These are phyloP conservation scores for Neurospora sp. DNA, from an alignment of 495 filamentous ascomycete genomes.

Conservation along the genomic window DNA sequence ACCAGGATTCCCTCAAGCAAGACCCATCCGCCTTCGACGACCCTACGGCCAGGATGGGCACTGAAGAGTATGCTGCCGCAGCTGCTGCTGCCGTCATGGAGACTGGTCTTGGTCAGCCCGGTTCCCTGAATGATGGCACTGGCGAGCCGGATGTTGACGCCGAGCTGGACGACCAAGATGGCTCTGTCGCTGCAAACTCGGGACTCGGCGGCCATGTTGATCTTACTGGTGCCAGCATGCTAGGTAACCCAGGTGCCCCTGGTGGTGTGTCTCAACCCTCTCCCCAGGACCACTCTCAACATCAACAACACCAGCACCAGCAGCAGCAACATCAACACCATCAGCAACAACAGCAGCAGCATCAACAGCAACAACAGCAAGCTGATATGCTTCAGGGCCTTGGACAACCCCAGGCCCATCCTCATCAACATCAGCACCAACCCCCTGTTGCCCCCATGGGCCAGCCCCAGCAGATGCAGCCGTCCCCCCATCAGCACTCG, in stretches of 20 bases:
- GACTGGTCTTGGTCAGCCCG: slow-evolving; percentile 11
- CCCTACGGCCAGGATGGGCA: slow-evolving; percentile 14
- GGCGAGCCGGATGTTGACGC: slow-evolving; percentile 23
- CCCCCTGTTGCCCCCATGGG: slow-evolving; percentile 15
- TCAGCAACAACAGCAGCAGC: slow-evolving; percentile 14
- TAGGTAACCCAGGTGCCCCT: slow-evolving; percentile 13
- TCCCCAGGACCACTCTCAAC: slow-evolving; percentile 16
- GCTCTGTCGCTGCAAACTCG: slow-evolving; percentile 6
- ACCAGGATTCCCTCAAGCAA: slow-evolving; percentile 47
- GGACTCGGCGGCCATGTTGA: slow-evolving; percentile 21
- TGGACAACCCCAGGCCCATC: slow-evolving; percentile 3
- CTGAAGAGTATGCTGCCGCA: slow-evolving; percentile 35
- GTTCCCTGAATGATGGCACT: slow-evolving; percentile 8
- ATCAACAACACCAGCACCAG: slow-evolving; percentile 5
- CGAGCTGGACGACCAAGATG: slow-evolving; percentile 21
- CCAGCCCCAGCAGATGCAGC: slow-evolving; percentile 16
- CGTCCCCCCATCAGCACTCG: slow-evolving; percentile 20
- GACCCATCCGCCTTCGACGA: slow-evolving; percentile 46
- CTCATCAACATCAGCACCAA: slow-evolving; percentile 16
- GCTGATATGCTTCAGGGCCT: background rate
- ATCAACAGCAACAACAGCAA: slow-evolving; percentile 13
- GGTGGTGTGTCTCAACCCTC: slow-evolving; percentile 4
- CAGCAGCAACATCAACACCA: slow-evolving; percentile 1
- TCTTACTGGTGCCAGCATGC: slow-evolving; percentile 20
- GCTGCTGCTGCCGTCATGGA: slow-evolving; percentile 29